Evolutionary conservation across 2,329 filamentous ascomycete species (phyloP).

Genomic region (Xylaria sp.): DNA sequence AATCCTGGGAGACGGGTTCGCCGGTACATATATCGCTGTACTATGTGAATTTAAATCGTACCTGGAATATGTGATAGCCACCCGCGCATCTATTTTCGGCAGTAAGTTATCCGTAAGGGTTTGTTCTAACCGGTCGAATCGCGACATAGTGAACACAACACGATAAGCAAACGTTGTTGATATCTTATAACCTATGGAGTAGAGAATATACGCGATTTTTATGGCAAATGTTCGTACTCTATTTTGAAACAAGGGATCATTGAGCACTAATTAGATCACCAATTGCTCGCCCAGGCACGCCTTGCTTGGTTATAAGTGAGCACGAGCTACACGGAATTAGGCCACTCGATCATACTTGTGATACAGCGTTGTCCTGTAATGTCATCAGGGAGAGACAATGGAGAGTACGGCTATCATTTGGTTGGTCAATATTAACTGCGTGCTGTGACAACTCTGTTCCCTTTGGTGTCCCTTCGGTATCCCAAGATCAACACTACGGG

Average conservation of each 20-base stretch:
- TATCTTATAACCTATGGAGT: neutral
- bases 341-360: neutral
- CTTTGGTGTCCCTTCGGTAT: neutral
- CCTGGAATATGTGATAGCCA: neutral
- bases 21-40: constrained; percentile 55
- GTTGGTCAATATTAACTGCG: neutral
- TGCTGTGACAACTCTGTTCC: neutral
- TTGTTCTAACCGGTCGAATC: neutral
- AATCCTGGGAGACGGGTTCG: constrained; percentile 53
- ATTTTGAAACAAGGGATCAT: neutral
- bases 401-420: neutral
- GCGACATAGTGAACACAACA: neutral
- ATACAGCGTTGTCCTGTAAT: neutral
- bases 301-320: neutral
- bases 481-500: neutral
- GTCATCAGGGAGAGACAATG: neutral
- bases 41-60: neutral
- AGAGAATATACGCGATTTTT: neutral
- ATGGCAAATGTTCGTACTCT: neutral
- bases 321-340: neutral
- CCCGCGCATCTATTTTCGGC: neutral
- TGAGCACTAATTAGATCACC: neutral
- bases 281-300: neutral
- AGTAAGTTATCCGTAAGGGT: neutral
- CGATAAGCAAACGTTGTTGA: neutral